A percentile compares a stretch with the other conserved stretches of the same genome.
Conservation (phyloP, 108 stramenopile species). For the Skeletonema tropicum region DNA sequence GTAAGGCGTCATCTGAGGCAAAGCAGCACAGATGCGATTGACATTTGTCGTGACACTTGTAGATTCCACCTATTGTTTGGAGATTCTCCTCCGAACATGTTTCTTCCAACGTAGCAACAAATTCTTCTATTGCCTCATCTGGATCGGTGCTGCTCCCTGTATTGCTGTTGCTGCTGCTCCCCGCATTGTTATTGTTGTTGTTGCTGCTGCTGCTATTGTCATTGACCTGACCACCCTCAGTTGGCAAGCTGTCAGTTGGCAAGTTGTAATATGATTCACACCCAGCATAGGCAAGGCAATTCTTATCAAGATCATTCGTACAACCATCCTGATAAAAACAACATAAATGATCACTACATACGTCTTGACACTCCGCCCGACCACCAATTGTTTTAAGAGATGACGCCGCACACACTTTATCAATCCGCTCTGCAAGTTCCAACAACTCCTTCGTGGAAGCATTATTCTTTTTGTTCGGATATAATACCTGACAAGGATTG, state of each 20-base stretch:
- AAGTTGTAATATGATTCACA: conserved; percentile 32
- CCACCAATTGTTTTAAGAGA: conserved; percentile 10
- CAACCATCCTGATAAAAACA: conserved; percentile 40
- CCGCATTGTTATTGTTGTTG: conserved; percentile 13
- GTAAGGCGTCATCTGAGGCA: not conserved
- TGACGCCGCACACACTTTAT: conserved; percentile 27
- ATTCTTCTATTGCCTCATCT: conserved; percentile 8
- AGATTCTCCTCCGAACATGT: conserved; percentile 21
- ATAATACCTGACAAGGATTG: conserved; percentile 29
- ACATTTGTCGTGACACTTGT: conserved; percentile 23
- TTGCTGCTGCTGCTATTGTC: not conserved
- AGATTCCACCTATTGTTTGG: conserved; percentile 6
- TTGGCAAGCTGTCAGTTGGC: not conserved
- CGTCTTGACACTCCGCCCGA: conserved; percentile 27
- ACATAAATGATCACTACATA: conserved; percentile 32
- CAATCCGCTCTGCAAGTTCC: conserved; percentile 26
- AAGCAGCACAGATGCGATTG: conserved; percentile 22
- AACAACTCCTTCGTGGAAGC: conserved; percentile 8
- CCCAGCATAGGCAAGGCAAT: conserved; percentile 40
- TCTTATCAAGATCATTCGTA: conserved; percentile 24
- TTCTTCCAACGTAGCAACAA: conserved; percentile 10
- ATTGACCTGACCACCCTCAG: not conserved
- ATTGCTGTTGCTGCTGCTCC: not conserved
- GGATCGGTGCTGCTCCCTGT: not conserved
- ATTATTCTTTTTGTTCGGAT: conserved; percentile 7